Conservation (phyloP, 257 asterid species). For the Plectranthus barbatus region DNA sequence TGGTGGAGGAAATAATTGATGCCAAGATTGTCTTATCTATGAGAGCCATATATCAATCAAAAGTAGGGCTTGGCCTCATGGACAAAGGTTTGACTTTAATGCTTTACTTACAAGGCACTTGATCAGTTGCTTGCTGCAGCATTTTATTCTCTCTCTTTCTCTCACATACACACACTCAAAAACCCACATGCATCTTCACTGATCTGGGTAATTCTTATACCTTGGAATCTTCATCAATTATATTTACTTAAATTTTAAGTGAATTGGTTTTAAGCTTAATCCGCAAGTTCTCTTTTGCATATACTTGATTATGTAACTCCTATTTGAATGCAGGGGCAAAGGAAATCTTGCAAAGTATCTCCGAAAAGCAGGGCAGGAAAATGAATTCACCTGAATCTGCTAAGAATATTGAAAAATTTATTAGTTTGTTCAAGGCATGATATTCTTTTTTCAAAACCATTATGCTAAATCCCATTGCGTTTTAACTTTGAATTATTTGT, state of each 20-base stretch:
- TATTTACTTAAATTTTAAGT: neutral
- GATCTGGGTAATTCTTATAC: neutral
- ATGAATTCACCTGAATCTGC: constrained; percentile 85
- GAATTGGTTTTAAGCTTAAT: neutral
- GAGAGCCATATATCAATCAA: constrained; percentile 95
- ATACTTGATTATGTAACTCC: constrained; percentile 11
- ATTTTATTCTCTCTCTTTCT: neutral
- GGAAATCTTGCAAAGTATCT: constrained; percentile 82
- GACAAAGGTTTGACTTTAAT: constrained; percentile 57
- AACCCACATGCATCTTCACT: neutral
- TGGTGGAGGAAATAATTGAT: constrained; percentile 96
- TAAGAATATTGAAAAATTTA: constrained; percentile 68
- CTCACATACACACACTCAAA: neutral
- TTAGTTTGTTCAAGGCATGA: constrained; percentile 50
- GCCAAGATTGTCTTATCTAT: constrained; percentile 83
- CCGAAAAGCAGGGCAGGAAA: constrained; percentile 94
- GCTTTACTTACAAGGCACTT: constrained; percentile 2
- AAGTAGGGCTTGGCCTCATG: constrained; percentile 89
- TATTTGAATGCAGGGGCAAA: constrained; percentile 69
- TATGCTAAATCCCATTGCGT: neutral
- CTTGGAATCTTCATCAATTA: constrained; percentile 6
- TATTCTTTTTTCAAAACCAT: constrained; percentile 7
- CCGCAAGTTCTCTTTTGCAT: neutral
- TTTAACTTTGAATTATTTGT: neutral
- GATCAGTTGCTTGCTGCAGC: neutral